Evolutionary conservation across 345 rosid species (phyloP).

Genomic region (Arabidopsis suecica): DNA sequence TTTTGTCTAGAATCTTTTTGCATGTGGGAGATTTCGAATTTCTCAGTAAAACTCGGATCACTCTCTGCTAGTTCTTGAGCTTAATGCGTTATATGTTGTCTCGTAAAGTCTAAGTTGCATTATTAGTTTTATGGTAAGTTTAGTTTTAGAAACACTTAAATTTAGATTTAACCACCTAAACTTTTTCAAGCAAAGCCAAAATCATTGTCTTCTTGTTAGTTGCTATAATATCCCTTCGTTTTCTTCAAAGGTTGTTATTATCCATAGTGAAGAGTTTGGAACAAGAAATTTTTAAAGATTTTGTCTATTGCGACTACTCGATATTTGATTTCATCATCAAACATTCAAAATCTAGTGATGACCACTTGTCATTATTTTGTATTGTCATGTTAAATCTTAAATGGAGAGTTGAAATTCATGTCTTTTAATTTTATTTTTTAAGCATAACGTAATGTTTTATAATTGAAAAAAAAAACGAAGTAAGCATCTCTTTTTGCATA

Average conservation of each 20-base stretch:
- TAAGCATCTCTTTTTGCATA: neutral
- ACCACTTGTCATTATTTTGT: neutral
- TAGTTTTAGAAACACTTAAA: neutral
- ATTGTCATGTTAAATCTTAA: neutral
- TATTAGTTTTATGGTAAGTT: too few species aligned
- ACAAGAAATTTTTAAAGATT: neutral
- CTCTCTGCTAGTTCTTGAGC: neutral
- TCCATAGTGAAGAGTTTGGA: neutral
- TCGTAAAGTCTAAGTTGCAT: neutral
- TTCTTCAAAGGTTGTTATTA: constrained; percentile 22
- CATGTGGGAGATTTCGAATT: constrained; percentile 3
- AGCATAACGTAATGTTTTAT: neutral
- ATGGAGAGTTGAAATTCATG: neutral
- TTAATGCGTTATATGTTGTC: neutral
- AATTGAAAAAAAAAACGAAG: neutral
- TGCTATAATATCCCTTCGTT: constrained; percentile 12
- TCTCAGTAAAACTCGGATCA: neutral
- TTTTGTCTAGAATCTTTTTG: neutral
- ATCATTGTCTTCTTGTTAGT: neutral
- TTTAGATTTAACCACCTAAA: neutral
- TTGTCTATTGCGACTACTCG: neutral
- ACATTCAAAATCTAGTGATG: constrained; percentile 5
- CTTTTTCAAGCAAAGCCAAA: neutral
- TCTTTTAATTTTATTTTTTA: neutral
- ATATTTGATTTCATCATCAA: constrained; percentile 1